Evolutionary conservation across 1,284 basidiomycete species (phyloP), one percentile per base, ranked within the genome.

Genomic region (Exobasidium cylindrosporum): DNA sequence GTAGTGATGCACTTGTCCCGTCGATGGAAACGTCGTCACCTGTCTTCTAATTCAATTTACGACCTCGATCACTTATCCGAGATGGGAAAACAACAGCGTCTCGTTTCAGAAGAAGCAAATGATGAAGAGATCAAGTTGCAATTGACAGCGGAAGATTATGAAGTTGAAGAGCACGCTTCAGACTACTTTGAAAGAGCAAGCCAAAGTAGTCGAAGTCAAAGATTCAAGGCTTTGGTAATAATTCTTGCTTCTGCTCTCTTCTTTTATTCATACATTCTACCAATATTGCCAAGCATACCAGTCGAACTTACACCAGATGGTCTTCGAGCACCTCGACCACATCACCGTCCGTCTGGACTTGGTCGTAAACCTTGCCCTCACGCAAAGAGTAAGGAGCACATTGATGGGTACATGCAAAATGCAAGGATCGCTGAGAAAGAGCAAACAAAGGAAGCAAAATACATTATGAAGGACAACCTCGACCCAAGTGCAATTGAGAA

Each of bases 251-350:
- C 47, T 35, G 53, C 32, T 17, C 13, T 55, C 21, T 44, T 55
- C 29, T 55, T 55, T 29, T 55, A 55, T 26, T 23, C n/a, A 14
- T 26, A 26, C 40, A 29, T 55, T 3, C 3, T 26, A 17, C 53
- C 53, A 24, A 55, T 55, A 11, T 14, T 55, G 4, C 29, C 53
- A 17, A 29, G 32, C 3, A 30, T 55, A n/a, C 53, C 53, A 21
- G 53, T n/a, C 4, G 32, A 44, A 35, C 21, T 40, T 13, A 55
- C 53, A 17, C 30, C 53, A 17, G 31, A 21, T 21, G 53, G 40
- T 6, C 23, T 40, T 14, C 53, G 32, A 35, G 14, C 40, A 26
- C 53, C n/a, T 4, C 14, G 23, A 35, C 24, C 24, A 4, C 4
- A 55, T n/a, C 30, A 14, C 31, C n/a, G 29, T 29, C 31, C n/a